These are phyloP conservation scores for Penicillium simplicissimum DNA, from an alignment of 495 filamentous ascomycete species.

Conservation along the genomic window DNA sequence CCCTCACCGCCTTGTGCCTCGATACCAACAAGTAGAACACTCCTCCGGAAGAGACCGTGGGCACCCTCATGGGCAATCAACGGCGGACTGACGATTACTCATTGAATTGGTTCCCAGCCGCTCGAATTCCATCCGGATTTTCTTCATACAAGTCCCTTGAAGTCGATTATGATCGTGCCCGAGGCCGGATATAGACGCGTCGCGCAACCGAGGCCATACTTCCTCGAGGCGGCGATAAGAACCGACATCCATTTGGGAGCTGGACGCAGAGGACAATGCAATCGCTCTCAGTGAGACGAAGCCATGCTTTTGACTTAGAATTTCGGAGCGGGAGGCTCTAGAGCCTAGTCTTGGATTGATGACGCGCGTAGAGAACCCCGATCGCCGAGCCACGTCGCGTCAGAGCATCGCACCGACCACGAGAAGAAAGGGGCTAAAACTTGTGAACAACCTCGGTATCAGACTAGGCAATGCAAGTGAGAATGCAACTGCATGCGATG, in stretches of 20 bases:
- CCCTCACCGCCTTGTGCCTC: conserved; percentile 21
- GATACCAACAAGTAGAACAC: not conserved
- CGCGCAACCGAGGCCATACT: not conserved
- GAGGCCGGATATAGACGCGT: not conserved
- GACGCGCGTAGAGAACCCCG: not conserved
- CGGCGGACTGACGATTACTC: not conserved
- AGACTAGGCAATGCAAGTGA: not conserved
- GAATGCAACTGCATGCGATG: not conserved
- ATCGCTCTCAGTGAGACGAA: not conserved
- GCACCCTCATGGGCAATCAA: too few species aligned
- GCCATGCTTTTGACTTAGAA: not conserved
- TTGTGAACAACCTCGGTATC: not conserved
- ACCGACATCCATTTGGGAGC: not conserved
- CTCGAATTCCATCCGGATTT: not conserved
- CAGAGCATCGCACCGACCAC: not conserved
- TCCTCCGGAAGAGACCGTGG: too few species aligned
- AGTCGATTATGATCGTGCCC: not conserved
- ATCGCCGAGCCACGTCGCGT: not conserved
- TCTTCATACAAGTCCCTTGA: not conserved
- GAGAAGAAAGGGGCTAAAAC: not conserved
- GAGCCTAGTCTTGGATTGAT: not conserved
- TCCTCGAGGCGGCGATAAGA: not conserved
- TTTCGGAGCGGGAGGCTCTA: not conserved
- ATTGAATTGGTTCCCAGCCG: not conserved
- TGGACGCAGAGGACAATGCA: not conserved